Base-by-base conservation (phyloP, 306 rosid genomes). In the Nissolia schottii region DNA sequence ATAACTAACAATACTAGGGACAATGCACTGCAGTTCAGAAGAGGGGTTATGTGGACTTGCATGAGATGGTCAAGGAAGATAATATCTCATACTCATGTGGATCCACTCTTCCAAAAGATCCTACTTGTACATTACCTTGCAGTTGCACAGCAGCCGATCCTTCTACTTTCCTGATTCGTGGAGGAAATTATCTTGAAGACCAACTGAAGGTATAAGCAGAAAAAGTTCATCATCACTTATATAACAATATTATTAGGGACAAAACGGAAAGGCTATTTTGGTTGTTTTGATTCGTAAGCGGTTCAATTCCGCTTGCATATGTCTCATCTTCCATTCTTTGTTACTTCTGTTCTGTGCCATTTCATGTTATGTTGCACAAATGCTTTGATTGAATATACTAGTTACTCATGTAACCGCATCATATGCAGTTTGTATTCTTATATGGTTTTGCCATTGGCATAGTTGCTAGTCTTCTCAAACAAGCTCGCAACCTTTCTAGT, bases 141-240 rank as follows among this genome's bases (percentile, higher is more conserved):
- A 91, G 91, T 79, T 84, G 89, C 88, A 87, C 92, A 16, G 77
- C 73, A 68, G 81, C 91, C 41, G 98, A 94, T 80, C 90, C 97
- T 77, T 89, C 91, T 64, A 85, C 89, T n/a, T 94, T 89, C 88
- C 71, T 94, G 79, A 84, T 94, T 51, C 98, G 98, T 11, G 98
- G 97, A 48, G 76, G 78, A 83, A 89, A 74, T 75, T 94, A 89
- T 84, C 87, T 91, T 10, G 83, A 70, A 67, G 96, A 89, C 80
- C 81, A 18, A 60, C 83, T 34, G 27, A 94, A 94, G 95, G 98
- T 91, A 84, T 71, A 15, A 28, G 29, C 70, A 76, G 27, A 28
- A 35, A 14, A 37, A 7, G 7, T 8, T 31, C 18, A 58, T 63
- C 29, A 29, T 74, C 66, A 48, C 61, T 58, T 54, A 24, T 25